A percentile compares a stretch with the other conserved stretches of the same genome.
phyloP scores from a whole-genome alignment of 805 yeast species.

The Cyberlindnera veronae region DNA sequence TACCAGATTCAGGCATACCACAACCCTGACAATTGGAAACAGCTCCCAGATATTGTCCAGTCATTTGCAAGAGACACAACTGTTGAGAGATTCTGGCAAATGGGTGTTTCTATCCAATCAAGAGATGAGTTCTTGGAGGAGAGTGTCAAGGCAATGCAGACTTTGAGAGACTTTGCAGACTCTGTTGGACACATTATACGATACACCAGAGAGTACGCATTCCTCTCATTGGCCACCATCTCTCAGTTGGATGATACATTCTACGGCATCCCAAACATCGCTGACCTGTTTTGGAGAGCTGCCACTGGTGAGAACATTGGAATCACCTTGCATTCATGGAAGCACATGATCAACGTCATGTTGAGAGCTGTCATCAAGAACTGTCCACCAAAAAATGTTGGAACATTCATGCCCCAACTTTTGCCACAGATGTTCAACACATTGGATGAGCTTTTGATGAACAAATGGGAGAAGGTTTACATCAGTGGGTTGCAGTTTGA shows the following conservation, averaged over 20 bases:
- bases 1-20: slow-evolving; percentile 93
- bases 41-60: slow-evolving; percentile 84
- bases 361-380: slow-evolving; percentile 81
- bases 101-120: slow-evolving; percentile 91
- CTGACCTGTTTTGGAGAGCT: slow-evolving; percentile 74
- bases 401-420: slow-evolving; percentile 68
- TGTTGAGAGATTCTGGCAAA: slow-evolving; percentile 97
- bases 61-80: slow-evolving; percentile 87
- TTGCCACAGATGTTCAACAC: slow-evolving; percentile 73
- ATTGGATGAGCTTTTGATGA: slow-evolving; percentile 68
- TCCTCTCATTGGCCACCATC: slow-evolving; percentile 83
- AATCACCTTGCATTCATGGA: slow-evolving; percentile 93
- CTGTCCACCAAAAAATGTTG: slow-evolving; percentile 73
- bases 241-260: slow-evolving; percentile 86
- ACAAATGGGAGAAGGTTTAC: slow-evolving; percentile 70
- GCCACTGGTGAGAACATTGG: slow-evolving; percentile 74
- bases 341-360: slow-evolving; percentile 90
- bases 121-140: slow-evolving; percentile 94
- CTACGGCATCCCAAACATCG: slow-evolving; percentile 81
- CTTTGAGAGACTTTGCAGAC: slow-evolving; percentile 95
- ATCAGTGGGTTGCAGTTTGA: slow-evolving; percentile 36
- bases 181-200: slow-evolving; percentile 94
- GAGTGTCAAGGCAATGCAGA: slow-evolving; percentile 88
- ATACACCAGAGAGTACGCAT: slow-evolving; percentile 94
- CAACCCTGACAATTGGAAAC: slow-evolving; percentile 88